phyloP scores from a whole-genome alignment of 2,329 filamentous ascomycete species.

The Bertia moriformis region DNA sequence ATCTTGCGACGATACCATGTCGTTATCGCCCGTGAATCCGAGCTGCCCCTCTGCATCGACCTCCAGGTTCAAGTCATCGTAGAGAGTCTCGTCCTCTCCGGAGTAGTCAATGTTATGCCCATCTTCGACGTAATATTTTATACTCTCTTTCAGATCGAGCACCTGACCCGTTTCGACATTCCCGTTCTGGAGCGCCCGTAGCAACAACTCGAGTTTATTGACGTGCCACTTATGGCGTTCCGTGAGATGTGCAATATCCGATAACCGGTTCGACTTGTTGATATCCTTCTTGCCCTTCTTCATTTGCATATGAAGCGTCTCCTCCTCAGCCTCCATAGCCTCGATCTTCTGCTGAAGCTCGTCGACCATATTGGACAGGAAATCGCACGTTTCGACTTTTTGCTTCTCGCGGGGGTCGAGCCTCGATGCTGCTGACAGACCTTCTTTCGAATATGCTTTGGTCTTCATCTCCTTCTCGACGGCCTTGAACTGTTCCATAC shows the following conservation, averaged over 20 bases:
- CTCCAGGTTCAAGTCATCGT: constrained; percentile 83
- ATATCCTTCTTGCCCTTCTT: constrained; percentile 89
- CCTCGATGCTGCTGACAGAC: constrained; percentile 77
- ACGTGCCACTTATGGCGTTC: constrained; percentile 97
- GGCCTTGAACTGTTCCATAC: constrained; percentile 99
- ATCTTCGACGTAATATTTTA: constrained; percentile 88
- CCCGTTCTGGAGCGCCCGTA: constrained; percentile 82
- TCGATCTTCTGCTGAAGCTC: constrained; percentile 91
- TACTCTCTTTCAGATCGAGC: constrained; percentile 75
- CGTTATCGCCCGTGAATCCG: constrained; percentile 66
- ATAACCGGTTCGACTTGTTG: constrained; percentile 72
- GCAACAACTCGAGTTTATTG: constrained; percentile 76
- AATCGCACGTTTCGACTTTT: constrained; percentile 76
- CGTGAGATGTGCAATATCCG: constrained; percentile 68
- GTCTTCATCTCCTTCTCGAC: constrained; percentile 99
- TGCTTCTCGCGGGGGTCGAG: constrained; percentile 96
- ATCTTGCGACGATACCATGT: constrained; percentile 89
- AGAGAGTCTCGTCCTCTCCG: constrained; percentile 76
- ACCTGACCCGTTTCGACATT: constrained; percentile 79
- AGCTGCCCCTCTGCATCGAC: constrained; percentile 73
- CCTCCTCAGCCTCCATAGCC: constrained; percentile 75
- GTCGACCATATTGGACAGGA: constrained; percentile 75
- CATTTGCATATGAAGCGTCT: constrained; percentile 71
- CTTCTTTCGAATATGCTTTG: constrained; percentile 97
- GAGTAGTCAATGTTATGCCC: constrained; percentile 79